Conservation (phyloP, 148 eudicot species). For the Arbutus unedo region DNA sequence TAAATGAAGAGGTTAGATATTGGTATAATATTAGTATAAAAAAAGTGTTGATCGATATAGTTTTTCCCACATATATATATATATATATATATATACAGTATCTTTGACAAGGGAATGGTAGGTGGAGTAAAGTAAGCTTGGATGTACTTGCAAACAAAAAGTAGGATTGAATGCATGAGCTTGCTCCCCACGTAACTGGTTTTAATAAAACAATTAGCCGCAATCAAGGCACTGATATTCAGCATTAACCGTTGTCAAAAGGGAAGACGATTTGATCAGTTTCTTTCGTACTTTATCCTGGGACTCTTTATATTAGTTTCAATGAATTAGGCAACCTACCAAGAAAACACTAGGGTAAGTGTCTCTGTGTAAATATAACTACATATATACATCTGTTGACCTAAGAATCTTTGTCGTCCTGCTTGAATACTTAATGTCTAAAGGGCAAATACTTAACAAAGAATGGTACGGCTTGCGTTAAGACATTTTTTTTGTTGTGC, state of each 20-base stretch:
- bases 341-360: not conserved
- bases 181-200: not conserved
- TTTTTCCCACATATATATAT: no score
- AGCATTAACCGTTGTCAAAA: not conserved
- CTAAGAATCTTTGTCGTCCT: not conserved
- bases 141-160: not conserved
- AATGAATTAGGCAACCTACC: not conserved
- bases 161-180: not conserved
- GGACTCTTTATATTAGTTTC: not conserved
- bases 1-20: no score
- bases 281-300: not conserved
- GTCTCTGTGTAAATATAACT: no score
- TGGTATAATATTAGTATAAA: no score
- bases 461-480: not conserved
- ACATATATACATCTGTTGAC: not conserved
- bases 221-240: not conserved
- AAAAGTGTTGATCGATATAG: no score
- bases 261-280: not conserved
- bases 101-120: not conserved
- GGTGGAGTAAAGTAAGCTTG: not conserved
- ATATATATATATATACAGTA: not conserved
- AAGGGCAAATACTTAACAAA: not conserved
- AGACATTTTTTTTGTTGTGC: not conserved
- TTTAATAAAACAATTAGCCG: not conserved
- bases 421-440: not conserved